phyloP scores from a whole-genome alignment of 371 early-diverging fungal species.

The Fennellomyces sp. region DNA sequence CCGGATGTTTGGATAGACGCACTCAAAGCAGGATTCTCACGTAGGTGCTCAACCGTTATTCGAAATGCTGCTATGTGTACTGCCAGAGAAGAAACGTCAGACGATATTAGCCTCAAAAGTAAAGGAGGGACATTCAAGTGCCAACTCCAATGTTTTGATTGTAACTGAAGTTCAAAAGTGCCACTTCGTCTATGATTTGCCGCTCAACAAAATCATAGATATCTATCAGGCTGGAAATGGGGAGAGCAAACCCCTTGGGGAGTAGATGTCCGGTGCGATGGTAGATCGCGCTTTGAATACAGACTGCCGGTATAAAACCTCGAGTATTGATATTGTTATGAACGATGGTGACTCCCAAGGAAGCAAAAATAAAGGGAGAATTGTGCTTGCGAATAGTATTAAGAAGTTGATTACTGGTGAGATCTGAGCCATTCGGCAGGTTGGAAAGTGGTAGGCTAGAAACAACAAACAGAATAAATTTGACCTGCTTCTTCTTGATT shows the following conservation, averaged over 20 bases:
- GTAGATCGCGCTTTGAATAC: slow-evolving; percentile 4
- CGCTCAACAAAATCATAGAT: not conserved
- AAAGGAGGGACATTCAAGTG: not conserved
- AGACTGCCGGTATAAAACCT: not conserved
- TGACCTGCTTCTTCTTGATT: no score
- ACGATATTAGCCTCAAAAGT: not conserved
- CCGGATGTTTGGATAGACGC: not conserved
- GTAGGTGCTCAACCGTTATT: not conserved
- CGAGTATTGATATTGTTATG: not conserved
- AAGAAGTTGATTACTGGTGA: slow-evolving; percentile 2
- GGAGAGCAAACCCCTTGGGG: not conserved
- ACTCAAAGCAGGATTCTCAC: not conserved
- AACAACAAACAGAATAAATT: slow-evolving; percentile 1
- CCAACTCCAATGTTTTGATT: no score
- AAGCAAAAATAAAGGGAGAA: slow-evolving; percentile 13
- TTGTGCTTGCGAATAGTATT: slow-evolving; percentile 15
- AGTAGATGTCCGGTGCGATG: slow-evolving; percentile 1
- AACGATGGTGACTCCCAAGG: slow-evolving; percentile 13
- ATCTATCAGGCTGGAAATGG: not conserved
- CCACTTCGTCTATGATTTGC: no score
- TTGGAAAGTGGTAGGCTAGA: not conserved
- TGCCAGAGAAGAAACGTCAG: not conserved
- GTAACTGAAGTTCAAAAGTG: not conserved
- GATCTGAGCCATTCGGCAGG: not conserved
- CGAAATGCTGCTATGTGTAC: not conserved